Evolutionary conservation across 2,329 filamentous ascomycete species (phyloP).

Genomic region (Arachnomyces sp.): DNA sequence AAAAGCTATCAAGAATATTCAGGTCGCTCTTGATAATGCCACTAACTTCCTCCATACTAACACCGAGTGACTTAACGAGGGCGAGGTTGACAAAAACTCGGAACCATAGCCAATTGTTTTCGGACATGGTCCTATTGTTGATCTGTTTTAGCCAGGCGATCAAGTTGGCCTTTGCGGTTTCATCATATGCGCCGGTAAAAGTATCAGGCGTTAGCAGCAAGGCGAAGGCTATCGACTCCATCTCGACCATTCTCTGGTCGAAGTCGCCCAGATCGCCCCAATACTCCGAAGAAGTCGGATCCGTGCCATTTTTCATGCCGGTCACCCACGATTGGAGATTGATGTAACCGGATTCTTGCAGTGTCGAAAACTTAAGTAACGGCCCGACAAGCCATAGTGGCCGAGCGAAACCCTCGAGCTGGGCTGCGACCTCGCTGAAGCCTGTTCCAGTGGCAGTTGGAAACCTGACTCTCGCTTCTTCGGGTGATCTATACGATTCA

Average conservation of each 20-base stretch:
- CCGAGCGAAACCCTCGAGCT: slow-evolving; percentile 40
- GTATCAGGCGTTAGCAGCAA: slow-evolving; percentile 38
- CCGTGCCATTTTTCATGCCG: no score
- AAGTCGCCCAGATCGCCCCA: slow-evolving; percentile 42
- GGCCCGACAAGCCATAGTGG: slow-evolving; percentile 19
- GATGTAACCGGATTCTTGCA: no score
- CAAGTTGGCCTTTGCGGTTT: no score
- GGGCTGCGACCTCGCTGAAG: slow-evolving; percentile 40
- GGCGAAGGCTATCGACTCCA: slow-evolving; percentile 45
- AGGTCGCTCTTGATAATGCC: slow-evolving; percentile 37
- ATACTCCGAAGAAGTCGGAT: slow-evolving; percentile 32
- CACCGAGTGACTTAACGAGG: slow-evolving; percentile 35
- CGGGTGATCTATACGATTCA: slow-evolving; percentile 26
- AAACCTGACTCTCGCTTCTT: slow-evolving; percentile 30
- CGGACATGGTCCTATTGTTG: slow-evolving; percentile 40
- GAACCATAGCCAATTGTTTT: slow-evolving; percentile 49
- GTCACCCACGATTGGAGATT: no score
- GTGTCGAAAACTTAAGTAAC: slow-evolving; percentile 15
- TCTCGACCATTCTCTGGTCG: slow-evolving; percentile 50
- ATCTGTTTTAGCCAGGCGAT: slow-evolving; percentile 36
- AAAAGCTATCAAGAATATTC: slow-evolving; percentile 39
- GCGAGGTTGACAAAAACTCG: slow-evolving; percentile 45
- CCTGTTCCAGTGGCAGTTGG: slow-evolving; percentile 32
- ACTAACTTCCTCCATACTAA: slow-evolving; percentile 27
- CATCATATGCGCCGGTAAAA: no score